Evolutionary conservation across 2,329 filamentous ascomycete genomes (phyloP), one percentile per base, ranked within the genome.

Genomic region (Diaporthe australafricana): DNA sequence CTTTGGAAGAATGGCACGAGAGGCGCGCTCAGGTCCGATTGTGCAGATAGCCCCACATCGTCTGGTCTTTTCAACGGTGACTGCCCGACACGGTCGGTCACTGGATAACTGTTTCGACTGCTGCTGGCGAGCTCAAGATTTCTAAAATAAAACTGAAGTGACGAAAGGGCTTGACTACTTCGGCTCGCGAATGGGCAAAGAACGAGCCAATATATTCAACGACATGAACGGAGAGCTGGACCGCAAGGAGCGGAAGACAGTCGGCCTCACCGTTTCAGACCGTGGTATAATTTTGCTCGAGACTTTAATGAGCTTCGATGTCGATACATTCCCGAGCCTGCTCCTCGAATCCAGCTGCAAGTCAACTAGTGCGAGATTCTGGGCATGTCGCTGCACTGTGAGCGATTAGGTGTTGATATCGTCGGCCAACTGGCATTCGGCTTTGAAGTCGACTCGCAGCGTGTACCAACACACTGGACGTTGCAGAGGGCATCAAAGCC

Each of bases 351-450:
- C 53, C 11, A 52, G 42, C 67, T 40, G 38, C 14, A 22, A 27
- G 2, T 14, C 40, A 5, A n/a, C n/a, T n/a, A n/a, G n/a, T n/a
- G n/a, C n/a, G 53, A 62, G 14, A 30, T 25, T 7, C 17, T 69
- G 8, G 11, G 62, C n/a, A 69, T 69, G 55, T 20, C 67, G 2
- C 67, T 25, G 8, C 25, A 9, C 14, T 69, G 67, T 11, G 22
- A 35, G 40, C 63, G 62, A 2, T 68, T 76, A 0, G 73, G 73
- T 7, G 11, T 47, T 1, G 75, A 76, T 38, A 68, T 75, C 11
- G 70, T 74, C 0, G 73, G 70, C 7, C 74, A 60, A 9, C 69
- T 76, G 3, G 73, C 71, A 1, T 77, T 77, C 42, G 75, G 75
- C 17, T 76, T 68, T 50, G 27, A 66, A 9, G 67, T 77, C 1